Base-by-base conservation (phyloP, 2,329 filamentous ascomycete species). In the Colletotrichum salicis region DNA sequence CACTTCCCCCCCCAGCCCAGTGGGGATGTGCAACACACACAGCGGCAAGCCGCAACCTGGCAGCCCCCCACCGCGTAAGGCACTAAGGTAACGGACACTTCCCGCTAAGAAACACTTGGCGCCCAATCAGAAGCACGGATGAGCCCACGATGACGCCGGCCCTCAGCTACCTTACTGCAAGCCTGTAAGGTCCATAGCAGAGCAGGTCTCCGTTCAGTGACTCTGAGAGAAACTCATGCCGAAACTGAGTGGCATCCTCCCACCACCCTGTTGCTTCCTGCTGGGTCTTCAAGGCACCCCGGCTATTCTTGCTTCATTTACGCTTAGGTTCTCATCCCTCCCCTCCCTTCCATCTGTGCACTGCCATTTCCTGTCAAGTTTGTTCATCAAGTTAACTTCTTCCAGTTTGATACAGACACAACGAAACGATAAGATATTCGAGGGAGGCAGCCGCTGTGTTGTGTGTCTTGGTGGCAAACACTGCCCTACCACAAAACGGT, bases 121-220 rank as follows among this genome's bases (percentile, higher is more conserved):
- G 55, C n/a, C 70, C 70, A 70, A 72, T 72, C 45, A 69, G 59
- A 19, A 7, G 35, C 19, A 13, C 13, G 19, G 10, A 37, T n/a
- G 11, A 13, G 31, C n/a, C 59, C 70, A 70, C 70, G 65, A 72
- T 72, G 65, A 69, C 70, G 70, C 48, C 45, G 13, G 37, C 22
- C 19, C 13, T 15, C 37, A 27, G 52, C 41, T 12, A 29, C 41
- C 10, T 19, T 15, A 41, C 41, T n/a, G 19, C n/a, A n/a, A n/a
- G n/a, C n/a, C n/a, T n/a, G n/a, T n/a, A n/a, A n/a, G n/a, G n/a
- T n/a, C n/a, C n/a, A n/a, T n/a, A n/a, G n/a, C n/a, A n/a, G 41
- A 22, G 41, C 19, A 48, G 3, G 19, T 48, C 15, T n/a, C 41
- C 41, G 10, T n/a, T 11, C 8, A 37, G 31, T 29, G 31, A 27